Evolutionary conservation across 805 yeast genomes (phyloP), one percentile per base, ranked within the genome.

Genomic region (Komagataella phaffii): DNA sequence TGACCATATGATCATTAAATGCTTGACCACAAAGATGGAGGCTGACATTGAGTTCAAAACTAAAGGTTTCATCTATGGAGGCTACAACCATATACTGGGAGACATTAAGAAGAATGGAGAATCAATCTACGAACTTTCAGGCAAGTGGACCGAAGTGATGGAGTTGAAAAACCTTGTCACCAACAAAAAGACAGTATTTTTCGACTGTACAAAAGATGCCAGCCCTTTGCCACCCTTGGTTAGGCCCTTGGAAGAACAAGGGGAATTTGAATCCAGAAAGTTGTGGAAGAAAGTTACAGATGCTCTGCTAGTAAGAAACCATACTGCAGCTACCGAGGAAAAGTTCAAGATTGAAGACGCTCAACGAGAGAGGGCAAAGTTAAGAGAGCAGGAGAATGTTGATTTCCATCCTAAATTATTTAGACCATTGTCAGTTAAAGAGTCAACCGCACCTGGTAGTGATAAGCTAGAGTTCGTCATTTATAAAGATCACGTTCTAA

Each of bases 101-200:
- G 66, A 64, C 4, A 74, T 90, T 51, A 80, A 76, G 61, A 74
- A 77, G 49, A 66, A 73, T 2, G 80, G 79, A 18, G 80, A 83
- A 57, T 71, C 71, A 2, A 64, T 83, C 43, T 88, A 71, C 61
- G 85, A 80, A 57, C 72, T 91, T 44, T 59, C 83, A 8, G 99
- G 99, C 12, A 91, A 93, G 66, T 93, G 99, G 99, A 88, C 89
- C 66, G 96, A 83, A 55, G 71, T 80, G 1, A 82, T 93, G 77
- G 75, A 81, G 52, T 77, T 89, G 49, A 83, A 79, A 61, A 73
- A 80, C 55, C 55, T 74, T 49, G 63, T 64, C 50, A 74, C 78
- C 0, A 73, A 73, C 3, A 68, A 76, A 52, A 75, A 76, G 53
- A 62, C 70, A 5, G 71, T 73, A 4, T 74, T 85, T 36, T 79